Evolutionary conservation across 495 filamentous ascomycete genomes (phyloP).

Genomic region (Xylaria venustula): DNA sequence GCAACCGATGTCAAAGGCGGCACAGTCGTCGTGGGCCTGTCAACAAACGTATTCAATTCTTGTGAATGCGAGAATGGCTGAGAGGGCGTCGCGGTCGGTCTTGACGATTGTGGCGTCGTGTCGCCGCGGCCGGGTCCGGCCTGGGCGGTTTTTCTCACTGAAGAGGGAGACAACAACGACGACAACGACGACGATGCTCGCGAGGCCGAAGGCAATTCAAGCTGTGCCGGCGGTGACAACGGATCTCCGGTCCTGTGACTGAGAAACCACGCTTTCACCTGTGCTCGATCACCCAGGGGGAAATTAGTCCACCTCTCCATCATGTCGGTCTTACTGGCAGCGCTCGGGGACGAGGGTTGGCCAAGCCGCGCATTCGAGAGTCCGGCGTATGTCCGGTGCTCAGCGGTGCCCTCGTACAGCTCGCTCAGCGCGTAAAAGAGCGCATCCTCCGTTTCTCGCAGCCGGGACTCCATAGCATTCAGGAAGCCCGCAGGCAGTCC

Average conservation of each 20-base stretch:
- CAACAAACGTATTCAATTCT: not conserved
- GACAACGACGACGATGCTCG: no score
- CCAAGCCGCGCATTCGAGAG: not conserved
- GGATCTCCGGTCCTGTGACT: no score
- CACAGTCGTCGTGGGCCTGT: not conserved
- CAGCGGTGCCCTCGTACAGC: not conserved
- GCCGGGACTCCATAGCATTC: not conserved
- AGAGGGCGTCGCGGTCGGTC: not conserved
- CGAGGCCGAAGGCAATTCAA: not conserved
- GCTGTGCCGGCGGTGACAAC: not conserved
- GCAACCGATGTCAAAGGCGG: not conserved
- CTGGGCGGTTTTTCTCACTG: not conserved
- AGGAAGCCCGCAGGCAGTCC: not conserved
- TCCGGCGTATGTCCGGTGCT: not conserved
- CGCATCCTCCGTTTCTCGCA: not conserved
- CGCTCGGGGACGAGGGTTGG: not conserved
- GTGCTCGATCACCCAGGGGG: not conserved
- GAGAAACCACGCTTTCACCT: not conserved
- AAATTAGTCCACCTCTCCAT: not conserved
- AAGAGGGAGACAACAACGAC: no score
- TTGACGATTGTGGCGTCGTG: not conserved
- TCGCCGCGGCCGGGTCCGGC: not conserved
- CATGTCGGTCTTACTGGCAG: not conserved
- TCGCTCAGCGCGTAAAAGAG: constrained; percentile 3
- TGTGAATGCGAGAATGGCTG: not conserved